These are phyloP conservation scores for Kalmusia sp. DNA, from an alignment of 2,329 filamentous ascomycete species.

Conservation along the genomic window DNA sequence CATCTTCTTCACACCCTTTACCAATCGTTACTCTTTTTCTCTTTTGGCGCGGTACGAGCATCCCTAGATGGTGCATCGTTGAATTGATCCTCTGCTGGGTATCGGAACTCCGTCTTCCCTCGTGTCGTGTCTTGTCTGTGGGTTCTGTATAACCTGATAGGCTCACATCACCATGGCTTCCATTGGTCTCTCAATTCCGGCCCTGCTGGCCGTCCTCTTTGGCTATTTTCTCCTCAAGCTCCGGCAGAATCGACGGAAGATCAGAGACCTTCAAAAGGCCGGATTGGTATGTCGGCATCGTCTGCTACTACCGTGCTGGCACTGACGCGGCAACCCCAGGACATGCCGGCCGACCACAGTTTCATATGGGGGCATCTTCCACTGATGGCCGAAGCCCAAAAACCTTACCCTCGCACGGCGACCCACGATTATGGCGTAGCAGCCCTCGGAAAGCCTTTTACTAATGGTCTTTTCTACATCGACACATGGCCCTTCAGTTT, in stretches of 20 bases:
- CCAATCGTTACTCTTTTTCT: not conserved
- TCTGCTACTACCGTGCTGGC: not conserved
- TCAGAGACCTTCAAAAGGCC: constrained; percentile 2
- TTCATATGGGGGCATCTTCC: constrained; percentile 4
- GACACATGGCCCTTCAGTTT: constrained; percentile 6
- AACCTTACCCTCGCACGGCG: not conserved
- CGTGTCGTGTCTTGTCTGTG: too few relatives aligned
- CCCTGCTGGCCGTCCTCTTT: not conserved
- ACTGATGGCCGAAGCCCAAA: not conserved
- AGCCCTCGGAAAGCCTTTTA: not conserved
- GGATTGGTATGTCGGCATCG: not conserved
- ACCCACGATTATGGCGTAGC: not conserved
- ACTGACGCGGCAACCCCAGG: not conserved
- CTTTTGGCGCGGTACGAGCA: not conserved
- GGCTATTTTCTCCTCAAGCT: not conserved
- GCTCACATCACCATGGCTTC: not conserved
- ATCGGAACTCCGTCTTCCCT: too few relatives aligned
- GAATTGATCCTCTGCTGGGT: too few relatives aligned
- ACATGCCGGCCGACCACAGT: constrained; percentile 2
- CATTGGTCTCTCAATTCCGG: not conserved
- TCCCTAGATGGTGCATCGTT: too few relatives aligned
- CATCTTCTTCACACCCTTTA: not conserved
- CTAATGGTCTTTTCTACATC: constrained; percentile 1
- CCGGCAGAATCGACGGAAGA: constrained; percentile 1
- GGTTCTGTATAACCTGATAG: too few relatives aligned